Percentiles rank a stretch among this genome's conserved stretches.
phyloP scores from a whole-genome alignment of 306 rosid species.

The Dalbergia cochinchinensis region DNA sequence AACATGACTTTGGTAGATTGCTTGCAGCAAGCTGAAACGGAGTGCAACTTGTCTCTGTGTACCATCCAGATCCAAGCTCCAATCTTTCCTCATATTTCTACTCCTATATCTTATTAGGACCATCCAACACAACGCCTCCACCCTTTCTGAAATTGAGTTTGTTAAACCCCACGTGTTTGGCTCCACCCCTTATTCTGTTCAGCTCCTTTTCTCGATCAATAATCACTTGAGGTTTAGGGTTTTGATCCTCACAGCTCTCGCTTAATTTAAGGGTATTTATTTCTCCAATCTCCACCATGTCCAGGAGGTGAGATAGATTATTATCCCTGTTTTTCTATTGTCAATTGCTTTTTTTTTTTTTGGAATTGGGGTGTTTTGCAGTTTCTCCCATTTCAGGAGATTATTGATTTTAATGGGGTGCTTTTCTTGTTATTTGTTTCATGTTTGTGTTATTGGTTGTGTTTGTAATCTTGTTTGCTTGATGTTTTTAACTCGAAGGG shows the following conservation, averaged over 20 bases:
- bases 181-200: conserved; percentile 7
- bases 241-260: conserved; percentile 44
- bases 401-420: conserved; percentile 7
- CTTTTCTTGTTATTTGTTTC: conserved; percentile 21
- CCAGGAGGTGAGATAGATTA: conserved; percentile 51
- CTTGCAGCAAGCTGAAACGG: conserved; percentile 18
- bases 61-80: conserved; percentile 34
- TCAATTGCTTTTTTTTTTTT: neutral
- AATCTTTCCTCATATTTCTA: conserved; percentile 20
- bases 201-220: conserved; percentile 17
- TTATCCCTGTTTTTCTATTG: neutral
- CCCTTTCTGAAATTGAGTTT: conserved; percentile 28
- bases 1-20: neutral
- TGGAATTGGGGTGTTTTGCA: neutral
- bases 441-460: conserved; percentile 20
- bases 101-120: conserved; percentile 20
- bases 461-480: neutral
- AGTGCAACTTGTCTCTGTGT: neutral
- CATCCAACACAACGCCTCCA: conserved; percentile 20
- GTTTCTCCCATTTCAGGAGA: conserved; percentile 1
- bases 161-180: conserved; percentile 41
- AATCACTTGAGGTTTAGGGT: conserved; percentile 57
- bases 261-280: conserved; percentile 21
- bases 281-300: conserved; percentile 46
- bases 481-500: neutral